Base-by-base conservation (phyloP, 345 rosid genomes). In the Hirschfeldia incana region DNA sequence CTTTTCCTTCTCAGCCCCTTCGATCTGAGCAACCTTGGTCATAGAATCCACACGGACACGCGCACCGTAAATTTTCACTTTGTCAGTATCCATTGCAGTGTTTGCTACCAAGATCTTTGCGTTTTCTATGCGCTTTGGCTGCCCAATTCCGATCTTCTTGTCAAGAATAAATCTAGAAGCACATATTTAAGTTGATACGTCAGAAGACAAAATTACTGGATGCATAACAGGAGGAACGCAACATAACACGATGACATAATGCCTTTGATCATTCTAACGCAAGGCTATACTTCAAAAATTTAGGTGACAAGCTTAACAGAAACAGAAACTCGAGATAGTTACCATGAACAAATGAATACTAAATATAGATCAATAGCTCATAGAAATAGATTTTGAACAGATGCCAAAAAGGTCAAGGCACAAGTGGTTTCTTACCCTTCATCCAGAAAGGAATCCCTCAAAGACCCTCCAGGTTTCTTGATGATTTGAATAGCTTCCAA, bases 1-100 rank as follows among this genome's bases (percentile, higher is more conserved):
- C 81, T 95, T 95, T 57, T 93, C 92, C 83, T 95, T 95, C 87
- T 95, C 99, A 80, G 98, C 98, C n/a, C 89, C 98, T 83, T 95
- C 99, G 68, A 95, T 95, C 83, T 95, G 90, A 33, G 99, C 99
- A 76, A 93, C 99, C 83, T 74, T 95, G 68, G 99, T 62, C 98
- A 95, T 95, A 46, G 99, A 95, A 83, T 95, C 99, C 59, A 95
- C 99, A 72, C 99, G 96, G 79, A 95, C 99, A 63, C 98, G 97
- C 51, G 99, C 99, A 73, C 99, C 99, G 70, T 92, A 95, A 27
- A 95, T 95, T 85, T 95, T 95, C 36, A 95, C 99, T 84, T 95
- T 95, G 80, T 95, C 99, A 5, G 99, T 95, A 81, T 95, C 99
- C 99, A 95, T 93, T 37, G 99, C 99, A 72, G 99, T 95, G 80